A percentile compares a stretch with the other conserved stretches of the same genome.
These are phyloP conservation scores for Fusarium cicatricum DNA, from an alignment of 2,329 filamentous ascomycete genomes.

Conservation along the genomic window DNA sequence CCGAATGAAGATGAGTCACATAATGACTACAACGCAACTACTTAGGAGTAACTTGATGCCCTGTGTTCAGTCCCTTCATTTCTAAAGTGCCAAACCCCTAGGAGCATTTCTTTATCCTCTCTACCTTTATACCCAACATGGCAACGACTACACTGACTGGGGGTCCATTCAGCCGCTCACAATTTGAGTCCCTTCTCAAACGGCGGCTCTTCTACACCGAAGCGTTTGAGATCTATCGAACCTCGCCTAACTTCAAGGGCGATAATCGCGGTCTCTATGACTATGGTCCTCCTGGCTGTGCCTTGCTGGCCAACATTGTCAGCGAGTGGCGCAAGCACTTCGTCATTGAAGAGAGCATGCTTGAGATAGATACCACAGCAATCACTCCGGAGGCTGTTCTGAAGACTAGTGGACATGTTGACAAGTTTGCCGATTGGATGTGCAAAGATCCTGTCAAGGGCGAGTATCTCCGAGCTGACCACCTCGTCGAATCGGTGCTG, in stretches of 20 bases:
- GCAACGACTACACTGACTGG: background rate
- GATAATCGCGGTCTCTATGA: conserved; percentile 89
- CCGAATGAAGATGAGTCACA: too few species aligned
- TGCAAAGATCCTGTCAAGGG: conserved; percentile 97
- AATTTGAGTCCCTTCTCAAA: conserved; percentile 81
- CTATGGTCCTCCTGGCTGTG: conserved; percentile 87
- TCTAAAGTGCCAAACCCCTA: background rate
- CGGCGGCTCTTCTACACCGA: conserved; percentile 93
- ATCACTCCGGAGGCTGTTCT: conserved; percentile 91
- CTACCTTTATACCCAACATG: background rate
- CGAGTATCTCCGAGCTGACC: conserved; percentile 93
- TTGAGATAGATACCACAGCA: conserved; percentile 92
- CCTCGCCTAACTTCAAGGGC: conserved; percentile 49
- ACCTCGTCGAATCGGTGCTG: conserved; percentile 92
- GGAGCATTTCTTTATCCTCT: background rate
- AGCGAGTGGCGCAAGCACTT: conserved; percentile 93
- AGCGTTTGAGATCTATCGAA: conserved; percentile 85
- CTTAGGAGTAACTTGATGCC: too few species aligned
- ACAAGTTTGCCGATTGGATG: conserved; percentile 99
- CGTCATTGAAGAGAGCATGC: conserved; percentile 90
- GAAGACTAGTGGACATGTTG: conserved; percentile 94
- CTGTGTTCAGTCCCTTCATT: too few species aligned
- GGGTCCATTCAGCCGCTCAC: background rate
- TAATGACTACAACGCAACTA: too few species aligned
- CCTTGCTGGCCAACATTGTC: conserved; percentile 85